phyloP scores from a whole-genome alignment of 2,329 filamentous ascomycete genomes.

The Didymella glomerata region DNA sequence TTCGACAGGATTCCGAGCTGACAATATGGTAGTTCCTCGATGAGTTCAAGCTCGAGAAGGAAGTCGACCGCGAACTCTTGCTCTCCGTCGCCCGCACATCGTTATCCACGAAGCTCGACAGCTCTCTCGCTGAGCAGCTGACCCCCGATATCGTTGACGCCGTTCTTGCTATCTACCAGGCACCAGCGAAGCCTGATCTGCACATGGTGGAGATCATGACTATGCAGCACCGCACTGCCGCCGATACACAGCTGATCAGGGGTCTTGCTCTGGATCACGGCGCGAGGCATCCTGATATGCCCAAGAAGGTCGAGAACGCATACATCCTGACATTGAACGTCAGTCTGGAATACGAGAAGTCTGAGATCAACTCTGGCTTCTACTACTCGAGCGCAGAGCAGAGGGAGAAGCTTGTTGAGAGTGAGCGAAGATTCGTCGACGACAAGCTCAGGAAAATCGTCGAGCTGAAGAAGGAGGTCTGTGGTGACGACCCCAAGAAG shows the following conservation, averaged over 20 bases:
- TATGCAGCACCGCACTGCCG: conserved; percentile 97
- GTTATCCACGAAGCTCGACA: conserved; percentile 93
- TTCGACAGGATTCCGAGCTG: conserved; percentile 8
- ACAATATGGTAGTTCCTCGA: conserved; percentile 77
- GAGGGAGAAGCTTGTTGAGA: conserved; percentile 97
- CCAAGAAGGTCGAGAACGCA: conserved; percentile 93
- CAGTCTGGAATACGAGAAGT: conserved; percentile 98
- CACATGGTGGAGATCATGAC: conserved; percentile 99
- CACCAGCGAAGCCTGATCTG: conserved; percentile 90
- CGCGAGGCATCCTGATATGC: conserved; percentile 97
- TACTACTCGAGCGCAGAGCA: conserved; percentile 98
- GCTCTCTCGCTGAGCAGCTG: conserved; percentile 84
- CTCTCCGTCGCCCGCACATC: conserved; percentile 93
- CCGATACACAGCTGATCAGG: conserved; percentile 94
- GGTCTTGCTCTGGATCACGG: conserved; percentile 95
- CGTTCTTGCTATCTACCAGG: conserved; percentile 90
- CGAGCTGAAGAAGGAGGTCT: conserved; percentile 96
- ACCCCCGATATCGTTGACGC: conserved; percentile 96
- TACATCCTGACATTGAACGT: conserved; percentile 96
- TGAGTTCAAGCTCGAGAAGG: conserved; percentile 84
- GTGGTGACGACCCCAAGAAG: conserved; percentile 91
- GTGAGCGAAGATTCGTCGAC: conserved; percentile 93
- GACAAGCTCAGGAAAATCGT: conserved; percentile 97
- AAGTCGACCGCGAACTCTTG: conserved; percentile 92
- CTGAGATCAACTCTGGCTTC: conserved; percentile 98